These are phyloP conservation scores for Pythium folliculosum DNA, from an alignment of 352 stramenopile genomes.

Conservation along the genomic window DNA sequence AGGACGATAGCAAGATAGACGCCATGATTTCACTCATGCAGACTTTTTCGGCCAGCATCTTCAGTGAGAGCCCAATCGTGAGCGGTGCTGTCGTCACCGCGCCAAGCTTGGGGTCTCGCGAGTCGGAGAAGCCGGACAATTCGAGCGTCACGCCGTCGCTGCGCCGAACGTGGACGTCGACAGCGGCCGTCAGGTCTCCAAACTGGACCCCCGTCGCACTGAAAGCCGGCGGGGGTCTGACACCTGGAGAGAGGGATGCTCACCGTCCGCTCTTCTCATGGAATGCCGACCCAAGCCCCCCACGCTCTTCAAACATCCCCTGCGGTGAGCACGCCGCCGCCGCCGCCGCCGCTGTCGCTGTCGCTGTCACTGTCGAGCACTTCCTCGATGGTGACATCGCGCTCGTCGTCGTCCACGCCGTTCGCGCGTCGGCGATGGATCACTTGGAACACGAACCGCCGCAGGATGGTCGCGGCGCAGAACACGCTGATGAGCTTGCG, in stretches of 20 bases:
- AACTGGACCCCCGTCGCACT: slow-evolving; percentile 12
- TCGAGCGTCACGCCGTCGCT: slow-evolving; percentile 15
- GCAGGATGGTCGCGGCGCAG: slow-evolving; percentile 23
- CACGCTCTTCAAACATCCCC: background rate
- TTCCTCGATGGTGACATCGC: slow-evolving; percentile 13
- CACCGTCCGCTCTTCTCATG: too few species aligned
- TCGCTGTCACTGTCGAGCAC: slow-evolving; percentile 12
- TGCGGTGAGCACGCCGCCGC: slow-evolving; percentile 8
- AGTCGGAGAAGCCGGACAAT: slow-evolving; percentile 19
- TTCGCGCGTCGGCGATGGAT: slow-evolving; percentile 6
- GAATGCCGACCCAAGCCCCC: background rate
- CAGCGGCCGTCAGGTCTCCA: slow-evolving; percentile 16
- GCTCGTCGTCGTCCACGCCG: slow-evolving; percentile 8
- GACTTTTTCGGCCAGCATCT: slow-evolving; percentile 9
- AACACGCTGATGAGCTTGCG: slow-evolving; percentile 35
- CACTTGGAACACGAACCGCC: slow-evolving; percentile 27
- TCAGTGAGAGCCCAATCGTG: slow-evolving; percentile 3
- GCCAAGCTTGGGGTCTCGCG: slow-evolving; percentile 4
- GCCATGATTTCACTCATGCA: slow-evolving; percentile 31
- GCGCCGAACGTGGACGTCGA: slow-evolving; percentile 18
- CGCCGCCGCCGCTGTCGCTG: background rate
- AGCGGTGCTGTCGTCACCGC: background rate
- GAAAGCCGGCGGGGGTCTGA: slow-evolving; percentile 7
- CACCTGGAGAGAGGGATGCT: background rate
- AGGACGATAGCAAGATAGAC: slow-evolving; percentile 26